phyloP scores from a whole-genome alignment of 169 alveolate genomes.

The Plasmodium relictum region DNA sequence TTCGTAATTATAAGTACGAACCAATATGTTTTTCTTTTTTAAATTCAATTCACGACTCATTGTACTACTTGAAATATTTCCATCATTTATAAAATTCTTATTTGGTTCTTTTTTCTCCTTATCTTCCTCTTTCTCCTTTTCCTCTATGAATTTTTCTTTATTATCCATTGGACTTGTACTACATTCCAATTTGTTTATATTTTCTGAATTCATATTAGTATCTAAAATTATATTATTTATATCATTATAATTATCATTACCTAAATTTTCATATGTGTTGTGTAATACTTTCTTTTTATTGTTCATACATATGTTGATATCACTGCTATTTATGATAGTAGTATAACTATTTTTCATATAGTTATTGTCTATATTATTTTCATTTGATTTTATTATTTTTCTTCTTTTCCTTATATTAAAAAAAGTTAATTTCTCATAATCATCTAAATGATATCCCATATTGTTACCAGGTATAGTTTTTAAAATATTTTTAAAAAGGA shows the following conservation, averaged over 20 bases:
- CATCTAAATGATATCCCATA: neutral
- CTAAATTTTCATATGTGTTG: neutral
- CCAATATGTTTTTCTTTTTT: neutral
- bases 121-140: neutral
- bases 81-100: constrained; percentile 2
- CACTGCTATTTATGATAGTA: constrained; percentile 29
- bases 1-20: constrained; percentile 3
- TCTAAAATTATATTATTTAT: neutral
- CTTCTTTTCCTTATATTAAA: constrained; percentile 7
- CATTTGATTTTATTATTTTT: constrained; percentile 11
- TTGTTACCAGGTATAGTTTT: neutral
- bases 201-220: neutral
- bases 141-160: neutral
- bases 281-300: neutral
- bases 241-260: neutral
- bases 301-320: constrained; percentile 14
- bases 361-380: neutral
- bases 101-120: constrained; percentile 6
- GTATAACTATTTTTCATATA: constrained; percentile 34
- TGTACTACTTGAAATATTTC: constrained; percentile 10
- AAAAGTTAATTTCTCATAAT: neutral
- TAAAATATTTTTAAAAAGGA: constrained; percentile 34
- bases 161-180: neutral
- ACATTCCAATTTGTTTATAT: neutral
- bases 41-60: neutral